A percentile compares a stretch with the other conserved stretches of the same genome.
Evolutionary conservation across 345 rosid species (phyloP).

Genomic region (Eucalyptus dawsonii): DNA sequence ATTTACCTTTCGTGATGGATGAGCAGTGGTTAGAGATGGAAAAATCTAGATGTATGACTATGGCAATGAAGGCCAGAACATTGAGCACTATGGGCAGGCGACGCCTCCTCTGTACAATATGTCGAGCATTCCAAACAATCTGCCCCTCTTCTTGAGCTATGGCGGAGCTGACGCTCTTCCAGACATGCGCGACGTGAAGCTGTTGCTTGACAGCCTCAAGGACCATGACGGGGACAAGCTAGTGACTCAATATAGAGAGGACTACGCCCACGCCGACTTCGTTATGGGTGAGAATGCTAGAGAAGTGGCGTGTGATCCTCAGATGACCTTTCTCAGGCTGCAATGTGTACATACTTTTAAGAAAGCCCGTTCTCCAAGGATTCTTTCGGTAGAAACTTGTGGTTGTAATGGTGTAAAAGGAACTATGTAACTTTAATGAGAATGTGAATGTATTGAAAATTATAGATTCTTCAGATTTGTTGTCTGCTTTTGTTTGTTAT

Average conservation of each 20-base stretch:
- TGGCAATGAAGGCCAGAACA: conserved; percentile 15
- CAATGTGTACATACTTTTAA: neutral
- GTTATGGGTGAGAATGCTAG: conserved; percentile 32
- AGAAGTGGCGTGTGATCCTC: conserved; percentile 31
- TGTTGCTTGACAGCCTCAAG: conserved; percentile 17
- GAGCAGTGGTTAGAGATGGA: conserved; percentile 30
- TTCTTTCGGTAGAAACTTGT: neutral
- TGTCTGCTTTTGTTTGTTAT: neutral
- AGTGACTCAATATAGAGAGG: conserved; percentile 2
- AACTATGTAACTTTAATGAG: neutral
- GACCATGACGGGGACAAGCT: conserved; percentile 23
- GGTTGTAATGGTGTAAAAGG: neutral
- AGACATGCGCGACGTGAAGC: conserved; percentile 20
- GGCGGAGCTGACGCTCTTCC: conserved; percentile 40
- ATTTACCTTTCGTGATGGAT: neutral
- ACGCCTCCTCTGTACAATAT: conserved; percentile 30
- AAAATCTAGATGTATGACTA: conserved; percentile 27
- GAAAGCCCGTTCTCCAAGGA: neutral
- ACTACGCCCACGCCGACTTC: conserved; percentile 38
- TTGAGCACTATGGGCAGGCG: conserved; percentile 21
- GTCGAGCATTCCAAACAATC: conserved; percentile 26
- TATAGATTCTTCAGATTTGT: neutral
- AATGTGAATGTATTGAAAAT: neutral
- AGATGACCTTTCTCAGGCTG: conserved; percentile 24
- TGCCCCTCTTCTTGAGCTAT: conserved; percentile 31